Base-by-base conservation (phyloP, 202 grass and related monocot genomes). In the Sporobolus alterniflorus region DNA sequence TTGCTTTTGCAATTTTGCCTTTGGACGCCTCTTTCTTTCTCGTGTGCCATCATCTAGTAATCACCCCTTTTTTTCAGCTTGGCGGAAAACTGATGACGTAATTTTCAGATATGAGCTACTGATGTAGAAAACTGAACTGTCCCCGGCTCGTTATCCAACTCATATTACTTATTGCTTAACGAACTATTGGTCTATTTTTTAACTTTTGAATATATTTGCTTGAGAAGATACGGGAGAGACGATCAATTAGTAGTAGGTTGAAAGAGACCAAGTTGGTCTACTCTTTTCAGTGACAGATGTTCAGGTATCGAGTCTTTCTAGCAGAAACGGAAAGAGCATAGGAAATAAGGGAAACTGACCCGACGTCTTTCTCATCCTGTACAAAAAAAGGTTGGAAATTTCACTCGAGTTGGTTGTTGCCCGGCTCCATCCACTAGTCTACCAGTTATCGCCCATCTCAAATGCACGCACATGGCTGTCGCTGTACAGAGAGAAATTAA, bases 1-100 rank as follows among this genome's bases (percentile, higher is more conserved):
- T 57, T 69, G 66, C 66, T 71, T 71, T 71, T 71, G 68, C 68
- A 28, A 43, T 48, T 71, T 49, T 54, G 15, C 6, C 65, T 69
- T 69, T 44, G 65, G 40, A 69, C 40, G 40, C 65, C 3, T 67
- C 64, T 42, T 28, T 61, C 49, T 51, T 5, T 54, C 21, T 54
- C 50, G 50, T 51, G 48, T 51, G 47, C 15, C 18, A 49, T 1
- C 13, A n/a, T n/a, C n/a, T n/a, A n/a, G n/a, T n/a, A n/a, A n/a
- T n/a, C n/a, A n/a, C n/a, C n/a, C n/a, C n/a, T n/a, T n/a, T n/a
- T n/a, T n/a, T n/a, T n/a, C n/a, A n/a, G n/a, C n/a, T n/a, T n/a
- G n/a, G n/a, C n/a, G n/a, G n/a, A n/a, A n/a, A n/a, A n/a, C n/a
- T n/a, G n/a, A n/a, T n/a, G n/a, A n/a, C n/a, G n/a, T n/a, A n/a